Conservation (phyloP, 2,329 filamentous ascomycete species). For the Chalaropsis thielavioides region DNA sequence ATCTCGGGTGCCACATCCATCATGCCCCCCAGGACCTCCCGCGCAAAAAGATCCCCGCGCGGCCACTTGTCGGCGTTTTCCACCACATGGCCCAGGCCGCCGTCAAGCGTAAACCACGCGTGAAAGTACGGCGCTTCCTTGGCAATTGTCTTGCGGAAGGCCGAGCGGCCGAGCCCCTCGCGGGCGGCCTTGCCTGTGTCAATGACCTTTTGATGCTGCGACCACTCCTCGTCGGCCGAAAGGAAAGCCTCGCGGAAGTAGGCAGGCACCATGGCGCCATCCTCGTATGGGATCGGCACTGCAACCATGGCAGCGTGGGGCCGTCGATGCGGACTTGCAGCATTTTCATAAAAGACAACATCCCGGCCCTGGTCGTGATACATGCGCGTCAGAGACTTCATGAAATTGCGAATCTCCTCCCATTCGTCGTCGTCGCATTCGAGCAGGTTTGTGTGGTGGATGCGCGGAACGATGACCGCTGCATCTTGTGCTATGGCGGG, state of each 20-base stretch:
- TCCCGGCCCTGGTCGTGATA: conserved; percentile 88
- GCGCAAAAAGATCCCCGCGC: conserved; percentile 76
- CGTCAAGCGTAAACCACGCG: conserved; percentile 86
- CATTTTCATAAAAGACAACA: conserved; percentile 96
- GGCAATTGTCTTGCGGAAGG: conserved; percentile 68
- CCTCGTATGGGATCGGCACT: conserved; percentile 74
- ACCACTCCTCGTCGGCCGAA: conserved; percentile 79
- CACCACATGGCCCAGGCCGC: conserved; percentile 81
- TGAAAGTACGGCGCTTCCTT: conserved; percentile 99
- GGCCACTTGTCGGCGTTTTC: conserved; percentile 82
- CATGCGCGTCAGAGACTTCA: conserved; percentile 88
- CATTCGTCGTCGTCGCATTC: conserved; percentile 98
- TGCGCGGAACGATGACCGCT: conserved; percentile 75
- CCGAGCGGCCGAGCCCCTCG: conserved; percentile 58
- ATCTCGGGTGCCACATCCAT: conserved; percentile 67
- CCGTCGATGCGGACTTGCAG: conserved; percentile 62
- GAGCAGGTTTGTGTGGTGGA: conserved; percentile 78
- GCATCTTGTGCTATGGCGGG: conserved; percentile 75
- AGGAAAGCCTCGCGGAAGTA: conserved; percentile 95
- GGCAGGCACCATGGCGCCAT: conserved; percentile 83
- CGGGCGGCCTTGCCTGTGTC: conserved; percentile 58
- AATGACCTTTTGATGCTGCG: conserved; percentile 87
- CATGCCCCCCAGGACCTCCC: conserved; percentile 88
- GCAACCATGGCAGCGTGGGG: conserved; percentile 74
- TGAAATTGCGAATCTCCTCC: conserved; percentile 98